Conservation (phyloP, 2,329 filamentous ascomycete genomes). For the Botrytis sinoallii region DNA sequence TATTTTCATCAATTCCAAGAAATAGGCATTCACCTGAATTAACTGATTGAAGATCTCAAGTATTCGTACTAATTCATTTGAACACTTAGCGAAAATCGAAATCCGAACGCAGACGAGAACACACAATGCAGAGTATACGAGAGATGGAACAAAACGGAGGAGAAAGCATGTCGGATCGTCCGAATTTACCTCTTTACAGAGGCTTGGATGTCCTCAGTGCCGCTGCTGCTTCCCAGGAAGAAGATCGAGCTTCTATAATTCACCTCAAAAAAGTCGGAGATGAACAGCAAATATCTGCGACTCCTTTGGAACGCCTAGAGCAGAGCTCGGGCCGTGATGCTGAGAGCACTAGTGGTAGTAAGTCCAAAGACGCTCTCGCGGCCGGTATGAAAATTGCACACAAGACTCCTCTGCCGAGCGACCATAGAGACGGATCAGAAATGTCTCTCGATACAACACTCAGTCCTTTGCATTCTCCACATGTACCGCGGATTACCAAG, state of each 20-base stretch:
- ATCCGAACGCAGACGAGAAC: neutral
- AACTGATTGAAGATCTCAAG: neutral
- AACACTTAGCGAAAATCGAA: neutral
- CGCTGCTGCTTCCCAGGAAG: neutral
- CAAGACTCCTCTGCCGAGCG: neutral
- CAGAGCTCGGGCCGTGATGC: accelerated
- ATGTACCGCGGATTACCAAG: accelerated
- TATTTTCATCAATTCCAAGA: neutral
- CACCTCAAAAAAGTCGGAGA: neutral
- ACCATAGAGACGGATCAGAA: neutral
- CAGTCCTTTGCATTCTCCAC: neutral
- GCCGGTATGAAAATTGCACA: neutral
- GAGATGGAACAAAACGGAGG: neutral
- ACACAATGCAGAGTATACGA: neutral
- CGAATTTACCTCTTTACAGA: neutral
- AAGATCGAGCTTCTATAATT: neutral
- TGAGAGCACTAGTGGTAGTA: neutral
- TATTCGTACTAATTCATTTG: neutral
- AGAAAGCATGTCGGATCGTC: neutral
- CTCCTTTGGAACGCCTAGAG: neutral
- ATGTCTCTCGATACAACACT: neutral
- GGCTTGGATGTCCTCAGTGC: neutral
- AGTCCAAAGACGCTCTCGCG: no score
- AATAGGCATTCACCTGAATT: neutral
- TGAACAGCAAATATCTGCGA: no score